Evolutionary conservation across 768 basidiomycete species (phyloP).

Genomic region (Russula earlei): DNA sequence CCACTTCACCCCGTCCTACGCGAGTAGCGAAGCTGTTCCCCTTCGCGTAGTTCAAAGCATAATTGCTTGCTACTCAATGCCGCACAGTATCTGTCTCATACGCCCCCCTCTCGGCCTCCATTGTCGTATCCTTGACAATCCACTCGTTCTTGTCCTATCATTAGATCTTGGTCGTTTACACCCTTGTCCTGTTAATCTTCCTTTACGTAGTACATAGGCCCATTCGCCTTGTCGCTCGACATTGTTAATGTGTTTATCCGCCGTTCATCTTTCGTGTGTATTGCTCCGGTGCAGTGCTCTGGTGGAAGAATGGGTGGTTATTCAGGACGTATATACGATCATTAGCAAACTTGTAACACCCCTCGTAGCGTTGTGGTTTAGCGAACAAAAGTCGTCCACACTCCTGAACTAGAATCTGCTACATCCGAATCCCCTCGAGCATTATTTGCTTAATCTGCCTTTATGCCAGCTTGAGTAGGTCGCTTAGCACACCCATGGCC

Average conservation of each 20-base stretch:
- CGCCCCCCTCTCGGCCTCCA: too few species aligned
- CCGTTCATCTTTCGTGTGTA: conserved; percentile 14
- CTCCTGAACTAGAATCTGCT: background rate
- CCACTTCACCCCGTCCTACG: background rate
- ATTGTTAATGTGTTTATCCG: conserved; percentile 14
- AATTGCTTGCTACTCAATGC: background rate
- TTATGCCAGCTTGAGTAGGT: conserved; percentile 52
- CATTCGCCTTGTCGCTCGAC: conserved; percentile 10
- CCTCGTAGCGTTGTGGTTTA: background rate
- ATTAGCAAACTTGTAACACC: conserved; percentile 9
- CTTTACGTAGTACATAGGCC: background rate
- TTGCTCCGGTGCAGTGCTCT: conserved; percentile 14
- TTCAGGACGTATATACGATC: conserved; percentile 10
- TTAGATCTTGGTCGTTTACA: conserved; percentile 4
- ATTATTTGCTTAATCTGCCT: background rate
- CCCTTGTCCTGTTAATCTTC: background rate
- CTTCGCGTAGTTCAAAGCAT: background rate
- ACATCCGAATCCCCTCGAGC: background rate
- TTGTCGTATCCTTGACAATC: background rate
- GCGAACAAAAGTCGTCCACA: background rate
- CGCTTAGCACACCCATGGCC: conserved; percentile 94
- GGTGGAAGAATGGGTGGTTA: background rate
- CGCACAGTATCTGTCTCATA: background rate
- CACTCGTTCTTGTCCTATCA: conserved; percentile 1
- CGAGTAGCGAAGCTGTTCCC: background rate